Evolutionary conservation across 768 basidiomycete genomes (phyloP).

Genomic region (Cystobasidium tubakii): DNA sequence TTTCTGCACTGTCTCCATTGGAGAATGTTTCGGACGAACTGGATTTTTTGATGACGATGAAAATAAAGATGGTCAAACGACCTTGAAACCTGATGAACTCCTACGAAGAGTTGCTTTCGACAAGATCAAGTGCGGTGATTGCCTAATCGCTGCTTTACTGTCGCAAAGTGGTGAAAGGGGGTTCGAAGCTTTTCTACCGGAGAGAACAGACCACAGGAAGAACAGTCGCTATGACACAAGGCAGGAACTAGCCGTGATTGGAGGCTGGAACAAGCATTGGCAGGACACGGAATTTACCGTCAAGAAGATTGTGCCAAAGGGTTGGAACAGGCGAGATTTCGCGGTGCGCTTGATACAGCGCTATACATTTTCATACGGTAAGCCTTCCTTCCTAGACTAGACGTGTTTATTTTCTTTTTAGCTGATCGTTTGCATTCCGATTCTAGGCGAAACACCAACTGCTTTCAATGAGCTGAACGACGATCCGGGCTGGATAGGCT

Average conservation of each 20-base stretch:
- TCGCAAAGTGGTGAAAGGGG: constrained; percentile 48
- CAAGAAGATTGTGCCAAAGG: not conserved
- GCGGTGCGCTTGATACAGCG: constrained; percentile 7
- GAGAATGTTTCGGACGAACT: constrained; percentile 43
- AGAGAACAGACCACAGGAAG: not conserved
- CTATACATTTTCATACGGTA: constrained; percentile 1
- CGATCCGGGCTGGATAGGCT: constrained; percentile 11
- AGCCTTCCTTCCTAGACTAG: too few species aligned
- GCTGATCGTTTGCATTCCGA: too few species aligned
- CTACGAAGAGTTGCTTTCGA: constrained; percentile 51
- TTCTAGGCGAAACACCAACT: not conserved
- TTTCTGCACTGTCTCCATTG: constrained; percentile 44
- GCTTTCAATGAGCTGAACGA: constrained; percentile 15
- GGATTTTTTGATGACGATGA: constrained; percentile 36
- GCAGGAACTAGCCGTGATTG: not conserved
- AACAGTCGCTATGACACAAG: not conserved
- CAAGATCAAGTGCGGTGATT: constrained; percentile 50
- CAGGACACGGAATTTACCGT: not conserved
- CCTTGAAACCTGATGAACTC: constrained; percentile 40
- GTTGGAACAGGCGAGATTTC: constrained; percentile 10
- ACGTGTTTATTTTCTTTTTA: too few species aligned
- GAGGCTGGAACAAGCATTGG: not conserved
- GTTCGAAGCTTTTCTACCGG: constrained; percentile 51
- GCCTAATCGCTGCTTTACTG: constrained; percentile 49
- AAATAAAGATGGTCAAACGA: constrained; percentile 35